A percentile compares a stretch with the other conserved stretches of the same genome.
These are phyloP conservation scores for Moniliophthora roreri DNA, from an alignment of 1,284 basidiomycete genomes.

Conservation along the genomic window DNA sequence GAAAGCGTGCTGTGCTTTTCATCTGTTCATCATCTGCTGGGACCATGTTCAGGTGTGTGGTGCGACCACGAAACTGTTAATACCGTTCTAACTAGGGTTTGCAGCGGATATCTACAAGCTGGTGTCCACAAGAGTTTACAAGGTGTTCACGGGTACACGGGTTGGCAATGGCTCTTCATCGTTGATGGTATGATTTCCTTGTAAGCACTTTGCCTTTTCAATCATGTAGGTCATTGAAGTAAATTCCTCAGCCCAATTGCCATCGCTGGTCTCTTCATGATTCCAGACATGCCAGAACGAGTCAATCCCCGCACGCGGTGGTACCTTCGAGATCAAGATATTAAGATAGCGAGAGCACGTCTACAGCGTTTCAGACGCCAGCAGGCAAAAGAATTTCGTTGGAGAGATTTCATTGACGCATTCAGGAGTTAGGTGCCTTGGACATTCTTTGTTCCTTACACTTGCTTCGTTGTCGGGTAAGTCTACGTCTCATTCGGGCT, in stretches of 20 bases:
- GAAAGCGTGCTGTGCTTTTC: slow-evolving; percentile 11
- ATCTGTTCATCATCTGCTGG: slow-evolving; percentile 10
- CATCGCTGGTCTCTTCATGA: slow-evolving; percentile 10
- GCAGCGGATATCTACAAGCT: slow-evolving; percentile 12
- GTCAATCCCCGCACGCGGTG: slow-evolving; percentile 2
- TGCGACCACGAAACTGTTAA: too few relatives aligned
- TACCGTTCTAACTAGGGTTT: not conserved
- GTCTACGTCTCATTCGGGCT: not conserved
- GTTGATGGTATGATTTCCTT: slow-evolving; percentile 14
- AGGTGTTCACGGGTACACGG: slow-evolving; percentile 7
- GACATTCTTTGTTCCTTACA: slow-evolving; percentile 10
- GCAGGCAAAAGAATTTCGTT: slow-evolving; percentile 4
- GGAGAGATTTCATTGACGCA: slow-evolving; percentile 6
- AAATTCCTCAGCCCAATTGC: slow-evolving; percentile 4
- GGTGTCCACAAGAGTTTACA: slow-evolving; percentile 11
- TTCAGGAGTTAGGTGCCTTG: slow-evolving; percentile 10
- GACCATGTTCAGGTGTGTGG: slow-evolving; percentile 8
- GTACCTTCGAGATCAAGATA: slow-evolving; percentile 3
- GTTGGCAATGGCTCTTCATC: slow-evolving; percentile 16
- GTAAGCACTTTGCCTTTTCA: not conserved
- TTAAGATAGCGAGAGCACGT: slow-evolving; percentile 1
- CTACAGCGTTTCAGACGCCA: slow-evolving; percentile 6
- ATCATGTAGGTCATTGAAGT: not conserved
- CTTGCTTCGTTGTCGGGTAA: slow-evolving; percentile 12
- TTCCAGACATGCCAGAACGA: slow-evolving; percentile 13